Evolutionary conservation across 257 asterid genomes (phyloP).

Genomic region (Asclepias syriaca): DNA sequence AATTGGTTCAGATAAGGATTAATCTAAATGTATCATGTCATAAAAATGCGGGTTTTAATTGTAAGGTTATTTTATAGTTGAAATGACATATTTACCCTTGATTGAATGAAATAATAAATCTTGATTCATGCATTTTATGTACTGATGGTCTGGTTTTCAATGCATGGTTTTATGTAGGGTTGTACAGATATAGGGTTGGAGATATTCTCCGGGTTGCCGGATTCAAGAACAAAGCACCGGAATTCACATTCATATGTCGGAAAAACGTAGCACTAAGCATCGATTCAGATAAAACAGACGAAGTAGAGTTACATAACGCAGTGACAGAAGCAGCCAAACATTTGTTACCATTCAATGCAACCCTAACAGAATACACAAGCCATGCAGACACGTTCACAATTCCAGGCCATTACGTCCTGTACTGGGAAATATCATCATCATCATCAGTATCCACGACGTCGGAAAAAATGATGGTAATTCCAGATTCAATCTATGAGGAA

Average conservation of each 20-base stretch:
- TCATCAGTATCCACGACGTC: no score
- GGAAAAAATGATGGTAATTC: conserved; percentile 17
- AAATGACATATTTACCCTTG: no score
- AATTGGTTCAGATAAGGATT: no score
- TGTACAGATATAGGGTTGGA: conserved; percentile 37
- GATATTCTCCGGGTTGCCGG: conserved; percentile 39
- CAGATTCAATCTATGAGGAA: conserved; percentile 24
- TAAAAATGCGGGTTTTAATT: no score
- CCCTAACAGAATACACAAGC: conserved; percentile 35
- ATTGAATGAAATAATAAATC: no score
- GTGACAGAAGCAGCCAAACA: conserved; percentile 24
- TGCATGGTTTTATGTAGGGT: conserved; percentile 16
- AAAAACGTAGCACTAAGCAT: conserved; percentile 35
- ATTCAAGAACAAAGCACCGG: conserved; percentile 39
- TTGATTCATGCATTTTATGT: no score
- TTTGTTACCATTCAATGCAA: conserved; percentile 24
- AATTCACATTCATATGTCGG: conserved; percentile 34
- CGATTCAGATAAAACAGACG: conserved; percentile 33
- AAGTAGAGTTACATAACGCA: conserved; percentile 33
- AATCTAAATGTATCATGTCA: no score
- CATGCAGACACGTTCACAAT: conserved; percentile 31
- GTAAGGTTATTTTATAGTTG: no score
- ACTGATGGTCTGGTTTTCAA: neutral
- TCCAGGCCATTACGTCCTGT: conserved; percentile 37
- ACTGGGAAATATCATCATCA: conserved; percentile 27